phyloP scores from a whole-genome alignment of 2,329 filamentous ascomycete species.

The Nemania serpens region DNA sequence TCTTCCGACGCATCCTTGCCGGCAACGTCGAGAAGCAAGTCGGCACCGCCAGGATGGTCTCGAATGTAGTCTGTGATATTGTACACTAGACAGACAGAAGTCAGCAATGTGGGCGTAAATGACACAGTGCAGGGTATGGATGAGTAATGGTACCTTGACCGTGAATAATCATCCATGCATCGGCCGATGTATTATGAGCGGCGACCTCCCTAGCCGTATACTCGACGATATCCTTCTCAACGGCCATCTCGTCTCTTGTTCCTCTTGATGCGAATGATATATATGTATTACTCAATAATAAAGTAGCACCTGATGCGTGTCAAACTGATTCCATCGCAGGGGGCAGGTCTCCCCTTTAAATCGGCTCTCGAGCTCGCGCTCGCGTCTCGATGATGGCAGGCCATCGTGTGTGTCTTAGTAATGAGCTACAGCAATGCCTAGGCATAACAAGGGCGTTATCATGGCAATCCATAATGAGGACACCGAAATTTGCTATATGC shows the following conservation, averaged over 20 bases:
- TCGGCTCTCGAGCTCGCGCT: conserved; percentile 1
- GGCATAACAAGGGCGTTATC: neutral
- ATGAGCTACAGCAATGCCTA: neutral
- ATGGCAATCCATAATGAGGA: neutral
- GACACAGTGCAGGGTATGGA: neutral
- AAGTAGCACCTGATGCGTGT: neutral
- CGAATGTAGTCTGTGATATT: conserved; percentile 61
- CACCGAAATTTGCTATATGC: neutral
- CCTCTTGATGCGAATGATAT: neutral
- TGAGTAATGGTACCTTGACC: conserved; percentile 51
- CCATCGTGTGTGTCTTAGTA: conserved; percentile 5
- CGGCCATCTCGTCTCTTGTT: conserved; percentile 19
- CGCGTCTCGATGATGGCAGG: neutral
- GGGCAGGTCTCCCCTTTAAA: conserved; percentile 18
- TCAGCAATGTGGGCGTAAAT: neutral
- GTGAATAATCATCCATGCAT: conserved; percentile 61
- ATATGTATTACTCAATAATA: no score
- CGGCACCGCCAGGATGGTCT: conserved; percentile 74
- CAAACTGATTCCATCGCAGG: neutral
- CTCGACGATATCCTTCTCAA: conserved; percentile 34
- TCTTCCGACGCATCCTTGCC: conserved; percentile 79
- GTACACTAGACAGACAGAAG: conserved; percentile 52
- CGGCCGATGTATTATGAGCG: conserved; percentile 51
- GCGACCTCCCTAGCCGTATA: conserved; percentile 51
- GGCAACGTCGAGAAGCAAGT: conserved; percentile 76